Percentiles rank a stretch among this genome's conserved stretches.
Evolutionary conservation across 78 protist genomes (phyloP).

Genomic region (Protostelium mycophagum): DNA sequence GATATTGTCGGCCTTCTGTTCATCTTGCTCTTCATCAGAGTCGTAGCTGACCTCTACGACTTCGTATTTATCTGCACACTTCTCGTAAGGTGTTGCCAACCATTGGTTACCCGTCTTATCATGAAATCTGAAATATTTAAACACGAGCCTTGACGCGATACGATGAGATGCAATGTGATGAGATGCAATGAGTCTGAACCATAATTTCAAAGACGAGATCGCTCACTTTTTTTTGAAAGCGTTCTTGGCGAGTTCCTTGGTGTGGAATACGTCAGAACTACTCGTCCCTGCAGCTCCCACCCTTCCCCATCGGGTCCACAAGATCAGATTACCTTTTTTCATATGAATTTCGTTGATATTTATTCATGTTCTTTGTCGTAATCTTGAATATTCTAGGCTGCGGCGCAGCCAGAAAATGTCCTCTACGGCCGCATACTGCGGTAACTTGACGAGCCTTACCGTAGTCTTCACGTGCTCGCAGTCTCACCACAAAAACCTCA

Average conservation of each 20-base stretch:
- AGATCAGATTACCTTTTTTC: no score
- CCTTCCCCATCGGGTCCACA: slow-evolving; percentile 80
- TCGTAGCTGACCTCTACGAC: slow-evolving; percentile 67
- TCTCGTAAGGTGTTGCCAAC: slow-evolving; percentile 17
- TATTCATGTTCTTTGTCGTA: no score
- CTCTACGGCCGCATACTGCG: no score
- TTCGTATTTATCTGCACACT: slow-evolving; percentile 49
- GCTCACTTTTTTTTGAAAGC: slow-evolving; percentile 24
- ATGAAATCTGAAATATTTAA: slow-evolving; percentile 12
- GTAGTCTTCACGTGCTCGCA: no score
- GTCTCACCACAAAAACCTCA: no score
- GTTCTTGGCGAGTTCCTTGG: background rate
- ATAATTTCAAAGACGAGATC: background rate
- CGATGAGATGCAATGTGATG: background rate
- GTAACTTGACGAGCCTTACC: no score
- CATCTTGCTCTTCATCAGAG: slow-evolving; percentile 12
- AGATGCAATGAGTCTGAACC: background rate
- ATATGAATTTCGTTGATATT: no score
- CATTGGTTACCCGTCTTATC: slow-evolving; percentile 67
- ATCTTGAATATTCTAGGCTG: no score
- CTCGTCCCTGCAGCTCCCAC: slow-evolving; percentile 41
- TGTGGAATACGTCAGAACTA: slow-evolving; percentile 6
- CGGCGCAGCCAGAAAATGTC: no score
- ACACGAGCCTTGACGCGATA: background rate
- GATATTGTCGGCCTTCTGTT: background rate